Conservation (phyloP, 768 basidiomycete genomes). For the Nidularia sp. region DNA sequence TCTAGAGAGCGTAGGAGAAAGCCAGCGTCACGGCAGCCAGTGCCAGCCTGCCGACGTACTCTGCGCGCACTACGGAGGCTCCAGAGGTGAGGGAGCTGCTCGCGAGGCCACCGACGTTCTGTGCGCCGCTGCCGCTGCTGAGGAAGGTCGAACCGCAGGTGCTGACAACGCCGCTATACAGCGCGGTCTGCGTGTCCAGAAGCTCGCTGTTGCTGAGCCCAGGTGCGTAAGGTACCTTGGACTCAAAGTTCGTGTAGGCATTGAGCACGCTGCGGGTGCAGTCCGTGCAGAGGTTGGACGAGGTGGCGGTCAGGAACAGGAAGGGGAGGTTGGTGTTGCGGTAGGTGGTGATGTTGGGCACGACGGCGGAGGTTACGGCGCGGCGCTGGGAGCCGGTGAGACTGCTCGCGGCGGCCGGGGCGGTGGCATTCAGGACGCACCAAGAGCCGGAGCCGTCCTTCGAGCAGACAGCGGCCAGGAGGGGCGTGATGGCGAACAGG, state of each 20-base stretch:
- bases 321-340: constrained; percentile 64
- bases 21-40: neutral
- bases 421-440: constrained; percentile 55
- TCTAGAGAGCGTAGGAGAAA: neutral
- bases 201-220: constrained; percentile 66
- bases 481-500: constrained; percentile 66
- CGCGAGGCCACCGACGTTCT: constrained; percentile 39
- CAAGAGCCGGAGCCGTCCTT: constrained; percentile 69
- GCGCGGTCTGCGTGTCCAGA: constrained; percentile 55
- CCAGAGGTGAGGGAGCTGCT: constrained; percentile 19
- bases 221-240: constrained; percentile 65
- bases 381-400: constrained; percentile 12
- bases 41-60: neutral
- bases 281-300: constrained; percentile 64
- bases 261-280: constrained; percentile 80
- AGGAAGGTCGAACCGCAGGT: constrained; percentile 77
- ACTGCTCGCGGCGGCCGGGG: constrained; percentile 16
- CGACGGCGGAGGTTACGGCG: constrained; percentile 23
- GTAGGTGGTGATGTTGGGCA: constrained; percentile 58
- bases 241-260: constrained; percentile 75
- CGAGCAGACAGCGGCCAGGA: constrained; percentile 66
- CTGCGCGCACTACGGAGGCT: constrained; percentile 6
- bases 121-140: constrained; percentile 60
- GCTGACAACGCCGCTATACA: constrained; percentile 58
- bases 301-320: constrained; percentile 49